These are phyloP conservation scores for Massarina eburnea DNA, from an alignment of 2,329 filamentous ascomycete species.

Conservation along the genomic window DNA sequence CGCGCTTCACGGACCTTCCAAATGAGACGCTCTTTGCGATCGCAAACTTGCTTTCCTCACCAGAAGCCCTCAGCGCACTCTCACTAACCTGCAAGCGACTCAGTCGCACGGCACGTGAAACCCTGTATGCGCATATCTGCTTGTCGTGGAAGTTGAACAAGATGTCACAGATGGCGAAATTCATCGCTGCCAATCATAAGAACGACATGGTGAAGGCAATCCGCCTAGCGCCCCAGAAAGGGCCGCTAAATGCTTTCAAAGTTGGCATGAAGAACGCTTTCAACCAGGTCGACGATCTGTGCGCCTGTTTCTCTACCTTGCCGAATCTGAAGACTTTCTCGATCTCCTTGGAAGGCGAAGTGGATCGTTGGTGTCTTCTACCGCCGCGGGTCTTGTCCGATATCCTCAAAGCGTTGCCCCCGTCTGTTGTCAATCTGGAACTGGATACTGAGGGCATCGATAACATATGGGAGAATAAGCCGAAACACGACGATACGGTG, in stretches of 20 bases:
- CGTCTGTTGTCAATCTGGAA: conserved; percentile 3
- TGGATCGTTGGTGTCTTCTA: conserved; percentile 2
- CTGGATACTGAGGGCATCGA: conserved; percentile 6
- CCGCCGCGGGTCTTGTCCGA: neutral
- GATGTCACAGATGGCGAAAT: conserved; percentile 2
- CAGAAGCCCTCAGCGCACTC: neutral
- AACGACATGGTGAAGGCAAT: conserved; percentile 1
- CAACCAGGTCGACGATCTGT: conserved; percentile 3
- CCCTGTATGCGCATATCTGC: neutral
- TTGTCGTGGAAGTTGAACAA: conserved; percentile 8
- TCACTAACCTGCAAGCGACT: neutral
- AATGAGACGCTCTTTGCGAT: conserved; percentile 5
- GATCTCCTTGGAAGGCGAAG: neutral
- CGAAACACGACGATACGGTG: neutral
- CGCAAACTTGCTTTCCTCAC: neutral
- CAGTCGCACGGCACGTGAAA: neutral
- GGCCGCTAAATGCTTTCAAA: conserved; percentile 4
- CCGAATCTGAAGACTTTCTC: conserved; percentile 1
- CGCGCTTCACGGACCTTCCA: conserved; percentile 3
- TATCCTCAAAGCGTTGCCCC: conserved; percentile 1
- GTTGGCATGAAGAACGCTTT: conserved; percentile 3
- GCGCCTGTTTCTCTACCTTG: conserved; percentile 1
- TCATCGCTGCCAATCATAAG: neutral
- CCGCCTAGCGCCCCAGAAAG: neutral
- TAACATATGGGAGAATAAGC: neutral